Evolutionary conservation across 805 yeast genomes (phyloP), one percentile per base, ranked within the genome.

Genomic region (Candida khao-thaluensis): DNA sequence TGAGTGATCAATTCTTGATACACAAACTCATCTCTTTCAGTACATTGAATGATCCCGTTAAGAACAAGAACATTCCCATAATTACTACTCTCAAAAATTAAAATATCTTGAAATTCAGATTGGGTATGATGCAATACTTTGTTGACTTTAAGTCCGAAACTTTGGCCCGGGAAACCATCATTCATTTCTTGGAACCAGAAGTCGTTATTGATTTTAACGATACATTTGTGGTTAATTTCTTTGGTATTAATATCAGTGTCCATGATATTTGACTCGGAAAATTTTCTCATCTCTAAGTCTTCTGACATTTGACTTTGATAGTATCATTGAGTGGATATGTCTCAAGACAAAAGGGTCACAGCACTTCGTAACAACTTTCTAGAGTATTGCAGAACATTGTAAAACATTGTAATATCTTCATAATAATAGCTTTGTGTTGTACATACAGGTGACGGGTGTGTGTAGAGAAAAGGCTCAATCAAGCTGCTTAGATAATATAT

Each of bases 1-100:
- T 90, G 95, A 2, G 95, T 68, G 46, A 89, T 90, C 81, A 87
- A 79, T 59, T 89, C 97, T 64, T 89, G 97, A 62, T 89, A 89
- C 9, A 95, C 88, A 61, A 86, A 89, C 60, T 89, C 97, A 62
- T 90, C 97, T 42, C 88, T 71, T 59, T 90, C 97, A 0, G 95
- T 84, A 46, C 89, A 89, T 65, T 89, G 97, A 40, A 89, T 77
- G 21, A 86, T 86, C 6, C 96, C 96, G 59, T 90, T 95, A 27
- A 89, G 71, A 0, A 87, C 96, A 31, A 89, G 69, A 7, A 90
- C 96, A 55, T 88, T 89, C 18, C 96, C 97, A 54, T 81, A 89
- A 35, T 74, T 71, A 10, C 80, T 65, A 36, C 90, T 81, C 54
- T 82, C 73, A 60, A 89, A 90, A 14, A 89, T 82, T 34, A 88